Evolutionary conservation across 805 yeast genomes (phyloP).

Genomic region (Ogataea parapolymorpha): DNA sequence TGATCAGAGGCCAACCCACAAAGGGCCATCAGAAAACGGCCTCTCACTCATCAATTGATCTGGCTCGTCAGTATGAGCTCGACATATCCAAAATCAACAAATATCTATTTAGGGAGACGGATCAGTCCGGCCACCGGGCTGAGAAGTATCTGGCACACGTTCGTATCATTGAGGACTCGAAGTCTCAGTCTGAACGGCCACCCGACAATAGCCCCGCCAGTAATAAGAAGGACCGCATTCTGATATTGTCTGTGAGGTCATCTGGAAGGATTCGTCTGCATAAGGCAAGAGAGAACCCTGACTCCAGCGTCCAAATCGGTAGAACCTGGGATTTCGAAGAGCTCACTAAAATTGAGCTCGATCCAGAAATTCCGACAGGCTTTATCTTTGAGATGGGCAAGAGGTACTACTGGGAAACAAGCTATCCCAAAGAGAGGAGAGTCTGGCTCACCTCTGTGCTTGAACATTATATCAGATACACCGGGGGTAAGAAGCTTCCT

Average conservation of each 20-base stretch:
- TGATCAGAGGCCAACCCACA: constrained; percentile 5
- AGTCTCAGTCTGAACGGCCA: constrained; percentile 66
- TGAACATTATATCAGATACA: constrained; percentile 51
- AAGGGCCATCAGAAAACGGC: constrained; percentile 13
- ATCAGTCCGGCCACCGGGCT: constrained; percentile 38
- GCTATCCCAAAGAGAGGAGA: constrained; percentile 52
- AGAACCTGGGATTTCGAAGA: constrained; percentile 88
- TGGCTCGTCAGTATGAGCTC: constrained; percentile 57
- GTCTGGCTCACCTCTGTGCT: constrained; percentile 54
- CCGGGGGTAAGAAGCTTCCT: constrained; percentile 51
- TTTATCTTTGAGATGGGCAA: constrained; percentile 63
- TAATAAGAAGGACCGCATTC: constrained; percentile 58
- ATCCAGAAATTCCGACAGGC: constrained; percentile 51
- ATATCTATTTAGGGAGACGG: constrained; percentile 48
- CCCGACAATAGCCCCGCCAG: constrained; percentile 47
- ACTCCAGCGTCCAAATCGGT: constrained; percentile 81
- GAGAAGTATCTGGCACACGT: constrained; percentile 76
- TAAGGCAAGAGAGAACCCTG: constrained; percentile 78
- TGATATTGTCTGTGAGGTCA: constrained; percentile 58
- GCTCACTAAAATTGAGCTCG: constrained; percentile 54
- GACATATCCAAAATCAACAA: constrained; percentile 48
- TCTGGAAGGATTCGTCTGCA: constrained; percentile 71
- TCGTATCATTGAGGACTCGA: constrained; percentile 68
- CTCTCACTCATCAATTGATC: constrained; percentile 29
- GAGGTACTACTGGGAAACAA: constrained; percentile 79